A percentile compares a stretch with the other conserved stretches of the same genome.
phyloP scores from a whole-genome alignment of 768 basidiomycete species.

The Rhizopogon rudus region DNA sequence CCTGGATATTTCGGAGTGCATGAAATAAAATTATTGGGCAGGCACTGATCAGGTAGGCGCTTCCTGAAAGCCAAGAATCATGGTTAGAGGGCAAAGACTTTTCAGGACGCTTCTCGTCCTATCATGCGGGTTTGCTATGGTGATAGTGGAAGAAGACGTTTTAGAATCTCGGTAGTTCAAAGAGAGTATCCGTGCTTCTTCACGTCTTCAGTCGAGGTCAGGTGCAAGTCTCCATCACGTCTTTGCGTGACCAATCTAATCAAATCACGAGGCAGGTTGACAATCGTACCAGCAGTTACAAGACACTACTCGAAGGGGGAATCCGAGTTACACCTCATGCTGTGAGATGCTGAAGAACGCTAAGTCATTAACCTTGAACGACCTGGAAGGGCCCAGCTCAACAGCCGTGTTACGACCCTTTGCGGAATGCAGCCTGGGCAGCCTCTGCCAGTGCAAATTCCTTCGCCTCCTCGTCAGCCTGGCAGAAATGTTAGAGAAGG shows the following conservation, averaged over 20 bases:
- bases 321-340: background rate
- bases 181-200: no score
- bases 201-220: background rate
- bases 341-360: background rate
- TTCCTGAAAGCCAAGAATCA: background rate
- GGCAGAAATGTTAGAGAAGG: background rate
- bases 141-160: no score
- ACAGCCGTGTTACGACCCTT: constrained; percentile 5
- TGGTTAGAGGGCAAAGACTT: no score
- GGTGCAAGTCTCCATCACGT: background rate
- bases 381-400: background rate
- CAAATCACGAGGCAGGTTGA: background rate
- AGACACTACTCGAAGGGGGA: background rate
- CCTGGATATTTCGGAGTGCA: no score
- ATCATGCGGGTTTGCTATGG: background rate
- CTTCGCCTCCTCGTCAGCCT: constrained; percentile 24
- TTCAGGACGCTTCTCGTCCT: background rate
- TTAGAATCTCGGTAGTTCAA: background rate
- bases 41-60: background rate
- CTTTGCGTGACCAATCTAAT: background rate
- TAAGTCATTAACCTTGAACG: background rate
- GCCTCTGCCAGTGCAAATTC: constrained; percentile 26
- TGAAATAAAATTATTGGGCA: background rate
- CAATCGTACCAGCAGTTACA: background rate
- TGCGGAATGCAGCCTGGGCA: constrained; percentile 21